A percentile compares a stretch with the other conserved stretches of the same genome.
Conservation (phyloP, 495 filamentous ascomycete genomes). For the Sordaria brevicollis region DNA sequence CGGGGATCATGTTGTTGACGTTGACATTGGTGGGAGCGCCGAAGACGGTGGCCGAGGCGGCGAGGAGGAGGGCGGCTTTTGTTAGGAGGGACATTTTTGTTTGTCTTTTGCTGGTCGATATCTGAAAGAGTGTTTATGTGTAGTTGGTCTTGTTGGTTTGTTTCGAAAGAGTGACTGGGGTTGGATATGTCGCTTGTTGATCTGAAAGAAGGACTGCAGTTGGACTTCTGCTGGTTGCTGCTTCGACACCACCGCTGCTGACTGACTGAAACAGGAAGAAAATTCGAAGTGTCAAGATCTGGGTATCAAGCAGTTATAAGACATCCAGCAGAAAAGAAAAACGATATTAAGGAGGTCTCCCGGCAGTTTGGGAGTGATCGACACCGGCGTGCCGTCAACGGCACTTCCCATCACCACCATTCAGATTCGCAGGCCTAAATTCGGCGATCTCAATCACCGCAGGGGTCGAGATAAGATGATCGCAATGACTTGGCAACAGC, state of each 20-base stretch:
- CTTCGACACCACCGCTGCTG: background rate
- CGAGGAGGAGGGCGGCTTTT: background rate
- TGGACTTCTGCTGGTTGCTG: background rate
- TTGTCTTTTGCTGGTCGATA: background rate
- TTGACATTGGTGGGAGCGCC: background rate
- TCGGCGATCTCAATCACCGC: background rate
- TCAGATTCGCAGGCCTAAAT: no score
- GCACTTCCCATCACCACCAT: background rate
- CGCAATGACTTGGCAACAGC: background rate
- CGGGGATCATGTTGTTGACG: no score
- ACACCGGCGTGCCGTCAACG: background rate
- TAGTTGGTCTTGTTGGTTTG: background rate
- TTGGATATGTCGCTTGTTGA: background rate
- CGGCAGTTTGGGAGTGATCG: background rate
- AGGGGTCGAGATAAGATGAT: background rate
- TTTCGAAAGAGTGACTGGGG: background rate
- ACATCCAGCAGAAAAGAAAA: background rate
- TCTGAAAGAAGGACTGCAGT: background rate
- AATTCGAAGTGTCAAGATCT: no score
- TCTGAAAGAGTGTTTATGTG: background rate
- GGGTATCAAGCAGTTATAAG: no score
- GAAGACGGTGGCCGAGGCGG: background rate
- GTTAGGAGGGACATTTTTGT: background rate
- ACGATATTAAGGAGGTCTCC: background rate
- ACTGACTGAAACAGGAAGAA: background rate